Evolutionary conservation across 2,329 filamentous ascomycete species (phyloP).

Genomic region (Ploettnerulaceae sp.): DNA sequence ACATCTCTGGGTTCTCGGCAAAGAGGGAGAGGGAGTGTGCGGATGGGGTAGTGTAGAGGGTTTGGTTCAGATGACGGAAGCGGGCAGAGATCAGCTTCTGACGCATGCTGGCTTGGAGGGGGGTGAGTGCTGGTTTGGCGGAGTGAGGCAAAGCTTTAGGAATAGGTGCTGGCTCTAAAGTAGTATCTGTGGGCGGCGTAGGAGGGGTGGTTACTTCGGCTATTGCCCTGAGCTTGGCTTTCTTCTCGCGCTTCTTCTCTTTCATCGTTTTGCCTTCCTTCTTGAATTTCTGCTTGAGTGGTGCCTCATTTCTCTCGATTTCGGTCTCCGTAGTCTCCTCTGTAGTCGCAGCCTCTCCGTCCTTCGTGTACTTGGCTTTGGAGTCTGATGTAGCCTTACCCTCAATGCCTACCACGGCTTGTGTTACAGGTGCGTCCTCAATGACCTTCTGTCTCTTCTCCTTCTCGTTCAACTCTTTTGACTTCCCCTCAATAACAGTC

Average conservation of each 20-base stretch:
- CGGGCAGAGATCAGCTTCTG: conserved; percentile 91
- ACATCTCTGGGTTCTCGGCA: conserved; percentile 81
- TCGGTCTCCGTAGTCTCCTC: not conserved
- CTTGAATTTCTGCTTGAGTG: conserved; percentile 28
- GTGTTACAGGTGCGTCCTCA: conserved; percentile 14
- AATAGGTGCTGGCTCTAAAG: conserved; percentile 16
- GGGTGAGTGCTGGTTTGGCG: conserved; percentile 64
- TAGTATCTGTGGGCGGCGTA: conserved; percentile 1
- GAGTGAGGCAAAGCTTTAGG: conserved; percentile 36
- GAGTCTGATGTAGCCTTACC: conserved; percentile 10
- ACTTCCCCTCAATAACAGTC: conserved; percentile 68
- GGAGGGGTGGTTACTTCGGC: conserved; percentile 6
- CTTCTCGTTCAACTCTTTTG: conserved; percentile 33
- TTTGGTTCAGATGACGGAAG: conserved; percentile 96
- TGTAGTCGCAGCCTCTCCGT: conserved; percentile 18
- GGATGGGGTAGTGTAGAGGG: conserved; percentile 89
- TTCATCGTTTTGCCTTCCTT: conserved; percentile 33
- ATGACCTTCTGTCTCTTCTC: conserved; percentile 29
- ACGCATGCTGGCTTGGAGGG: conserved; percentile 89
- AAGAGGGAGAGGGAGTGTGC: conserved; percentile 79
- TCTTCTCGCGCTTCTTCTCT: conserved; percentile 36
- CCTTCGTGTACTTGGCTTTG: not conserved
- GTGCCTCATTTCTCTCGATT: not conserved
- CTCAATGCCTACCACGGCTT: conserved; percentile 31
- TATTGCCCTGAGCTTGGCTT: conserved; percentile 19